phyloP scores from a whole-genome alignment of 345 rosid species.

The Citrus australasica region DNA sequence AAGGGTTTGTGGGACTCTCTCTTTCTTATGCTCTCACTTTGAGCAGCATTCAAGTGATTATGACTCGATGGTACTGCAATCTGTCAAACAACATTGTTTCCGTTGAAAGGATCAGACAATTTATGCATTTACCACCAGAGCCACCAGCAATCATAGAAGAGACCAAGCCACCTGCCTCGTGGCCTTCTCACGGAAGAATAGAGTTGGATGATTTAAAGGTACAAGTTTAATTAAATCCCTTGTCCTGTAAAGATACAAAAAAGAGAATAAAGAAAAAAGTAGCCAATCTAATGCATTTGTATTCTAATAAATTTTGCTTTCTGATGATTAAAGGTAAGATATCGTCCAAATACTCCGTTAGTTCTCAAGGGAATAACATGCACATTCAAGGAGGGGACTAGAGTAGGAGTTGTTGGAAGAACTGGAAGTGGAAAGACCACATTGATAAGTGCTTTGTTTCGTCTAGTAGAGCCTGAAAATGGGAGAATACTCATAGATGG shows the following conservation, averaged over 20 bases:
- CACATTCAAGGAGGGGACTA: constrained; percentile 36
- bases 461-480: constrained; percentile 71
- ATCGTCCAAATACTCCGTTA: constrained; percentile 31
- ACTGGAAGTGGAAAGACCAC: constrained; percentile 96
- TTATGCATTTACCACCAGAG: constrained; percentile 28
- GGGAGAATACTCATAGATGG: constrained; percentile 72
- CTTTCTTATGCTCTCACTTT: constrained; percentile 69
- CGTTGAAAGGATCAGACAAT: constrained; percentile 33
- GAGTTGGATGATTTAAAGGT: constrained; percentile 26
- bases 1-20: constrained; percentile 73
- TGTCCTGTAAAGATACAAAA: background rate
- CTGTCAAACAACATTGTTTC: constrained; percentile 30
- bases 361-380: constrained; percentile 35
- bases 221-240: background rate
- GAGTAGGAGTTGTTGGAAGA: constrained; percentile 87
- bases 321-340: constrained; percentile 20
- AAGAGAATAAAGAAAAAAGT: too few species aligned
- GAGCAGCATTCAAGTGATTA: constrained; percentile 47
- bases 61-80: constrained; percentile 50
- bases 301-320: background rate
- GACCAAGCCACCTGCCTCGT: constrained; percentile 5
- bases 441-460: constrained; percentile 82
- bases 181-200: constrained; percentile 30
- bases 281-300: background rate
- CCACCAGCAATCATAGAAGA: constrained; percentile 27